Evolutionary conservation across 345 rosid species (phyloP).

Genomic region (Clausena lansium): DNA sequence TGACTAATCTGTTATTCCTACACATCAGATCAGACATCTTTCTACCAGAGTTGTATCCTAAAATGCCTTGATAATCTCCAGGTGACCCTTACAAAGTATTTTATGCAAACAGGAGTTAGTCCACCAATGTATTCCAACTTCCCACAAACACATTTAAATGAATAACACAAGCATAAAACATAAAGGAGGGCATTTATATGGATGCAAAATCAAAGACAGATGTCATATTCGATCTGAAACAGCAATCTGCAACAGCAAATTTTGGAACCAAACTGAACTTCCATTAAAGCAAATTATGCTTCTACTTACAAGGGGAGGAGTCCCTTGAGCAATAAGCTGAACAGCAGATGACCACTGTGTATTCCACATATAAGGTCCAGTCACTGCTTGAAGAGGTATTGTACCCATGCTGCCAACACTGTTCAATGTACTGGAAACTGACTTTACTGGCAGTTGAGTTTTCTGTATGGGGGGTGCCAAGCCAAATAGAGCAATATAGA

Average conservation of each 20-base stretch:
- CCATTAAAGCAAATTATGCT: conserved; percentile 11
- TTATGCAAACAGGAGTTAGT: not conserved
- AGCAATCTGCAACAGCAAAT: not conserved
- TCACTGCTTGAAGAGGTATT: conserved; percentile 87
- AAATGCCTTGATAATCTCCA: not conserved
- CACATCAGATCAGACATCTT: not conserved
- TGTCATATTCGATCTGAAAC: not conserved
- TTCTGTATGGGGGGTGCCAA: conserved; percentile 88
- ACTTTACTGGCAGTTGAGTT: conserved; percentile 56
- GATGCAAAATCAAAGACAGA: not conserved
- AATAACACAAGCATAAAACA: not conserved
- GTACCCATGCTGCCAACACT: conserved; percentile 72
- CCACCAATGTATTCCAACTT: not conserved
- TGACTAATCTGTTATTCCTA: not conserved
- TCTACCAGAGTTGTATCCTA: not conserved
- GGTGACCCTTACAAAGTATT: not conserved
- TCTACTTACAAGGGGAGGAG: conserved; percentile 97
- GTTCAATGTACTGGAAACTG: conserved; percentile 66
- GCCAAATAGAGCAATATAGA: conserved; percentile 96
- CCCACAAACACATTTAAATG: not conserved
- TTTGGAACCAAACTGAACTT: not conserved
- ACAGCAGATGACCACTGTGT: conserved; percentile 79
- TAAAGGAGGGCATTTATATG: not conserved
- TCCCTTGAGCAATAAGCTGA: conserved; percentile 91
- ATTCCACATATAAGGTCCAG: conserved; percentile 98